Evolutionary conservation across 2,329 filamentous ascomycete species (phyloP).

Genomic region (Monosporascus sp.): DNA sequence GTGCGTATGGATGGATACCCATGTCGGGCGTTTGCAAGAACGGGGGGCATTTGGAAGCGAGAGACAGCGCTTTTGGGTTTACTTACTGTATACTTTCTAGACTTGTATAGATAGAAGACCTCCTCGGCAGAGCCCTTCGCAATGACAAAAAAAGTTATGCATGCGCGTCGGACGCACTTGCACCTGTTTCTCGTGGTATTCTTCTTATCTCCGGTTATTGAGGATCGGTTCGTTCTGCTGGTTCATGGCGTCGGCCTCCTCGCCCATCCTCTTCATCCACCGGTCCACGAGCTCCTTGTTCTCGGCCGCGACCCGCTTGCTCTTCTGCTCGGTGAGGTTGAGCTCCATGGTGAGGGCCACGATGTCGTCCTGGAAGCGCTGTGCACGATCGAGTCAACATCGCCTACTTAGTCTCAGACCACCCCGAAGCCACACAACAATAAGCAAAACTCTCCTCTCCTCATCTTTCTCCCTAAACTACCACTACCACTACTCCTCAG

Average conservation of each 20-base stretch:
- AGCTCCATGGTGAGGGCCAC: slow-evolving; percentile 82
- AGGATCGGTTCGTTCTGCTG: slow-evolving; percentile 46
- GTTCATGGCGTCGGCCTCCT: slow-evolving; percentile 88
- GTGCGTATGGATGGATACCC: not conserved
- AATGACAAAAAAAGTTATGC: slow-evolving; percentile 2
- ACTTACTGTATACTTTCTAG: slow-evolving; percentile 22
- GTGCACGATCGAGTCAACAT: slow-evolving; percentile 5
- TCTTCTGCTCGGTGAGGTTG: slow-evolving; percentile 75
- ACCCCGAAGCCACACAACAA: not conserved
- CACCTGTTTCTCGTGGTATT: slow-evolving; percentile 1
- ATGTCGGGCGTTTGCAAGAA: not conserved
- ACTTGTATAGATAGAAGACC: slow-evolving; percentile 16
- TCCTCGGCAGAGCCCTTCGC: slow-evolving; percentile 13
- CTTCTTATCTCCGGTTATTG: slow-evolving; percentile 18
- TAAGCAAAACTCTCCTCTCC: not conserved
- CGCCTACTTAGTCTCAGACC: not conserved
- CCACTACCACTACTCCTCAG: no score
- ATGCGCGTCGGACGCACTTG: not conserved
- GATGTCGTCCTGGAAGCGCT: slow-evolving; percentile 89
- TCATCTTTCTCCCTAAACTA: not conserved
- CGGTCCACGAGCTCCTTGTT: slow-evolving; percentile 85
- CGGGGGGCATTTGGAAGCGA: not conserved
- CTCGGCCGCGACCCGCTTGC: slow-evolving; percentile 68
- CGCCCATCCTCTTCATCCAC: slow-evolving; percentile 84
- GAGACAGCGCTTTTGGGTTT: slow-evolving; percentile 5